phyloP scores from a whole-genome alignment of 495 filamentous ascomycete species.

The Bryoglossum gracile region DNA sequence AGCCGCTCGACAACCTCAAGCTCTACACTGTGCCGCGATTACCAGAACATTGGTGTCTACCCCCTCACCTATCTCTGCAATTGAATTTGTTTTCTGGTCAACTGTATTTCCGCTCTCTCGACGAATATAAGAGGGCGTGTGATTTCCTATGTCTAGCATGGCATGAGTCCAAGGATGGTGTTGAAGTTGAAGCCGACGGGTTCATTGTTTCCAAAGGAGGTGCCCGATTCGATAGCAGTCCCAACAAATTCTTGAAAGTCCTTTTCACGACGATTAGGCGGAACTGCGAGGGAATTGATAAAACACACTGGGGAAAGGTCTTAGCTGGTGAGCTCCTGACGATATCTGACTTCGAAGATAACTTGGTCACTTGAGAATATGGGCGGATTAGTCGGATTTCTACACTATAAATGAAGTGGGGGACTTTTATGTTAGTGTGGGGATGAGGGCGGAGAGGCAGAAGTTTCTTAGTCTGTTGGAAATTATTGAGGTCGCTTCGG shows the following conservation, averaged over 20 bases:
- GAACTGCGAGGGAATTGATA: constrained; percentile 41
- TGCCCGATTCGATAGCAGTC: constrained; percentile 44
- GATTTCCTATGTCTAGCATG: constrained; percentile 48
- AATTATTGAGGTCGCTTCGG: too few species aligned
- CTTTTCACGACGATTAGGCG: constrained; percentile 42
- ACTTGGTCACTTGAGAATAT: too few species aligned
- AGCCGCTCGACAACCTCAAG: constrained; percentile 41
- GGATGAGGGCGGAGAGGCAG: too few species aligned
- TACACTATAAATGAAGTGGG: too few species aligned
- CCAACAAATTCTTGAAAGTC: constrained; percentile 44
- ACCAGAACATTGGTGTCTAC: constrained; percentile 10
- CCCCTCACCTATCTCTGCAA: constrained; percentile 31
- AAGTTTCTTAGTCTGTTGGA: too few species aligned
- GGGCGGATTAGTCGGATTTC: too few species aligned
- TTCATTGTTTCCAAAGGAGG: too few species aligned
- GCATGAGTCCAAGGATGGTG: too few species aligned
- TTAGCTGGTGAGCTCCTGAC: constrained; percentile 32
- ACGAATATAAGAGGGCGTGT: constrained; percentile 48
- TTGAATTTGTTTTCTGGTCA: constrained; percentile 64
- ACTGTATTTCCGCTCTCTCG: constrained; percentile 48
- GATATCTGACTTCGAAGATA: constrained; percentile 4
- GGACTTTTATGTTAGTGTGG: too few species aligned
- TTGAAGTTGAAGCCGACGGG: too few species aligned
- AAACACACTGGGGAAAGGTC: constrained; percentile 50
- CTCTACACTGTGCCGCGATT: constrained; percentile 32